Conservation (phyloP, 1,139 yeast species). For the Nadsonia starkeyi-henricii region DNA sequence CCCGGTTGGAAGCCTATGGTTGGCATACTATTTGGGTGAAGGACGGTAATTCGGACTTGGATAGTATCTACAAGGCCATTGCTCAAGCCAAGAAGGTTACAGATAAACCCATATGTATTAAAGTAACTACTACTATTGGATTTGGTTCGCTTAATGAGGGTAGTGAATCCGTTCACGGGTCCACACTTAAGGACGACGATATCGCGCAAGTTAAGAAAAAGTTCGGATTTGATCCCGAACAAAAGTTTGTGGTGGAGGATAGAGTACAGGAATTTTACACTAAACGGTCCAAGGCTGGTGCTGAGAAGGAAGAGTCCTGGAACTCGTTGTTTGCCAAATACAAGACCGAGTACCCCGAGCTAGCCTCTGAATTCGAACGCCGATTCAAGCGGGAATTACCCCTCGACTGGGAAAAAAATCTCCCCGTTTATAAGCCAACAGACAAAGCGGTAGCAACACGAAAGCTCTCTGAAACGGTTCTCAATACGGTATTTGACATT, state of each 20-base stretch:
- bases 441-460: slow-evolving; percentile 76
- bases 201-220: slow-evolving; percentile 61
- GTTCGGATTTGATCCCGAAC: slow-evolving; percentile 68
- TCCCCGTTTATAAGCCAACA: slow-evolving; percentile 55
- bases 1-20: slow-evolving; percentile 28
- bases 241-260: slow-evolving; percentile 55
- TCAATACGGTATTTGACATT: slow-evolving; percentile 40
- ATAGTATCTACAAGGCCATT: slow-evolving; percentile 19
- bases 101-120: slow-evolving; percentile 25
- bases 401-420: slow-evolving; percentile 47
- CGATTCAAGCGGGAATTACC: slow-evolving; percentile 65
- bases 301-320: slow-evolving; percentile 54
- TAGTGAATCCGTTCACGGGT: slow-evolving; percentile 17
- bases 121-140: slow-evolving; percentile 24
- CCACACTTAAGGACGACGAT: slow-evolving; percentile 80
- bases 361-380: slow-evolving; percentile 59
- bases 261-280: slow-evolving; percentile 59
- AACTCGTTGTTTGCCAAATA: slow-evolving; percentile 41
- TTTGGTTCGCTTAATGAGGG: slow-evolving; percentile 21
- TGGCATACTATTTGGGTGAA: slow-evolving; percentile 77
- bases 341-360: slow-evolving; percentile 48
- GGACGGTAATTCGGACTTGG: slow-evolving; percentile 34
- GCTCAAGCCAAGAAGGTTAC: slow-evolving; percentile 15
- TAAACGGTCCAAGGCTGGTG: slow-evolving; percentile 39
- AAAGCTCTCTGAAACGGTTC: slow-evolving; percentile 66